Conservation (phyloP, 768 basidiomycete genomes). For the Rhodosporidiobolus sp. region DNA sequence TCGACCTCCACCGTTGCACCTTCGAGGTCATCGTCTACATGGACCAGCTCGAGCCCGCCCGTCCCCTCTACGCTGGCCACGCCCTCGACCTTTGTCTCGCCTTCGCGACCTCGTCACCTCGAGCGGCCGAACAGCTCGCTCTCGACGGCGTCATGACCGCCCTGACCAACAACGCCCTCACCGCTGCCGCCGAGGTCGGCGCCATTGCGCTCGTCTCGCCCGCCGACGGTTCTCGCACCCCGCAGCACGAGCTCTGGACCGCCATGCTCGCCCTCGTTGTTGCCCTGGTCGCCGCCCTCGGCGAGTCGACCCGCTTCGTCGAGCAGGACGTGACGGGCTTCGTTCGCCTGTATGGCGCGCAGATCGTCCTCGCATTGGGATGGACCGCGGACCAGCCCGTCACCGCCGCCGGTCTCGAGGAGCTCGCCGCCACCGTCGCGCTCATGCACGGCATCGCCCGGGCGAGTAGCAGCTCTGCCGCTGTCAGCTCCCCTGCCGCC, state of each 20-base stretch:
- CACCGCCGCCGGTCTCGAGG: constrained; percentile 72
- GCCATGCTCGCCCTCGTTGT: constrained; percentile 77
- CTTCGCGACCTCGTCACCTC: constrained; percentile 63
- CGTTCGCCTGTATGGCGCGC: constrained; percentile 76
- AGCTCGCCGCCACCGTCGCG: constrained; percentile 73
- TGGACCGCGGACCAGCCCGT: constrained; percentile 80
- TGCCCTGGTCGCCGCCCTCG: constrained; percentile 63
- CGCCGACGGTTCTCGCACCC: constrained; percentile 54
- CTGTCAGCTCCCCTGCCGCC: constrained; percentile 52
- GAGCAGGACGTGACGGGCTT: constrained; percentile 80
- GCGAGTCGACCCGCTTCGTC: constrained; percentile 66
- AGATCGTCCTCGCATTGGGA: constrained; percentile 69
- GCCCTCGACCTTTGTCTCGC: constrained; percentile 83
- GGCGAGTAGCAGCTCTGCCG: neutral
- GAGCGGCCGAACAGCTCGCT: constrained; percentile 78
- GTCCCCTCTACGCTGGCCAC: constrained; percentile 57
- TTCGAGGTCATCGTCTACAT: constrained; percentile 34
- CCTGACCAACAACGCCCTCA: constrained; percentile 78
- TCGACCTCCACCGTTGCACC: constrained; percentile 70
- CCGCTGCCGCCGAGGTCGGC: constrained; percentile 70
- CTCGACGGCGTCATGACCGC: constrained; percentile 75
- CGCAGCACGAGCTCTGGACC: constrained; percentile 74
- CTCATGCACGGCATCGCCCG: constrained; percentile 58
- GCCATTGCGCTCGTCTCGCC: constrained; percentile 64
- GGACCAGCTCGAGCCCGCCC: constrained; percentile 53